Evolutionary conservation across 1,139 yeast genomes (phyloP).

Genomic region (Hyphopichia pseudoburtonii): DNA sequence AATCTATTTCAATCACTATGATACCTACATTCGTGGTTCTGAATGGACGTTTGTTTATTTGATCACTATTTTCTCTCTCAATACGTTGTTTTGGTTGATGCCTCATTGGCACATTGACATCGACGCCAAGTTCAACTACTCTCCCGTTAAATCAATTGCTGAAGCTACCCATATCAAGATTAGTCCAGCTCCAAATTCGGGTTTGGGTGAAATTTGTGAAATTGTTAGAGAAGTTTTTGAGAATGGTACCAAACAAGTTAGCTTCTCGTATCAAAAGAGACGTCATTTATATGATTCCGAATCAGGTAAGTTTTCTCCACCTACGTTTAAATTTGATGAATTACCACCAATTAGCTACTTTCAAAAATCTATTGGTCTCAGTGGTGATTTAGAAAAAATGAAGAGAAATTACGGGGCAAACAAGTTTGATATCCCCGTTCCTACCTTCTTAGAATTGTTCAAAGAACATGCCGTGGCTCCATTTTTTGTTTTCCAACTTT

Average conservation of each 20-base stretch:
- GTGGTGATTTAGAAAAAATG: constrained; percentile 55
- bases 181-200: constrained; percentile 82
- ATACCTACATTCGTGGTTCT: constrained; percentile 73
- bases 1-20: constrained; percentile 69
- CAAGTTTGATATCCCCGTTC: constrained; percentile 91
- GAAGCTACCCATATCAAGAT: constrained; percentile 74
- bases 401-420: constrained; percentile 76
- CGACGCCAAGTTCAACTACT: constrained; percentile 70
- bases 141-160: constrained; percentile 46
- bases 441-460: constrained; percentile 85
- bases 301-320: constrained; percentile 67
- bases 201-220: constrained; percentile 76
- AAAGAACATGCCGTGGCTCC: constrained; percentile 99
- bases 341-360: constrained; percentile 57
- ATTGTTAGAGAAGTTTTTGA: constrained; percentile 58
- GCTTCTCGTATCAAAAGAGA: constrained; percentile 89
- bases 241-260: constrained; percentile 62
- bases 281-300: constrained; percentile 71
- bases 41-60: constrained; percentile 89
- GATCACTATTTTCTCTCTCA: constrained; percentile 70
- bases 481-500: constrained; percentile 92
- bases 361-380: constrained; percentile 63
- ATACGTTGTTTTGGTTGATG: constrained; percentile 78
- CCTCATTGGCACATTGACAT: constrained; percentile 93
- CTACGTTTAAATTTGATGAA: constrained; percentile 72